These are phyloP conservation scores for Penicillium pulvis DNA, from an alignment of 495 filamentous ascomycete genomes.

Conservation along the genomic window DNA sequence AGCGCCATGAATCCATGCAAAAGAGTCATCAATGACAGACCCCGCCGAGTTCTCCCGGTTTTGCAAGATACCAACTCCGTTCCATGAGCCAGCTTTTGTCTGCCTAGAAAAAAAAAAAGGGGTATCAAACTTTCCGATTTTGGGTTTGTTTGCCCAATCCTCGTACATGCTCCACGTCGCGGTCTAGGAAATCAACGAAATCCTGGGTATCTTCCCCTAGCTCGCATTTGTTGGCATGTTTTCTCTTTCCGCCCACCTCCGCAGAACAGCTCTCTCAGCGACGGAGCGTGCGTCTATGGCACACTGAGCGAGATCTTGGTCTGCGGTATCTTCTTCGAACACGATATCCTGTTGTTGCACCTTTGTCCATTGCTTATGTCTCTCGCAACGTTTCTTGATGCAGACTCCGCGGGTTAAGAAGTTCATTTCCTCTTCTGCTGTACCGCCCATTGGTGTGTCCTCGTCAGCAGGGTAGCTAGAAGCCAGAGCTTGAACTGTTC, in stretches of 20 bases:
- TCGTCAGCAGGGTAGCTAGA: slow-evolving; percentile 39
- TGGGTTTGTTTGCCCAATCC: slow-evolving; percentile 1
- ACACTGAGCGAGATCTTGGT: slow-evolving; percentile 41
- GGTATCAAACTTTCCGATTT: slow-evolving; percentile 37
- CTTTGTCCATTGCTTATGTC: slow-evolving; percentile 55
- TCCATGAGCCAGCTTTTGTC: slow-evolving; percentile 21
- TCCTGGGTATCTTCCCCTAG: slow-evolving; percentile 8
- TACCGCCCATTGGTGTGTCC: slow-evolving; percentile 39
- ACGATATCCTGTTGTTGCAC: slow-evolving; percentile 52
- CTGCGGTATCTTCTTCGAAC: slow-evolving; percentile 48
- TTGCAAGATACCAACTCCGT: slow-evolving; percentile 33
- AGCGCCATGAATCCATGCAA: slow-evolving; percentile 27
- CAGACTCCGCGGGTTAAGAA: slow-evolving; percentile 50
- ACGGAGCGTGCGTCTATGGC: slow-evolving; percentile 50
- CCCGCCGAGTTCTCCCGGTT: slow-evolving; percentile 9
- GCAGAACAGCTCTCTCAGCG: slow-evolving; percentile 48
- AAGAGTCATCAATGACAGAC: slow-evolving; percentile 10
- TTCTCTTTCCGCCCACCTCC: slow-evolving; percentile 46
- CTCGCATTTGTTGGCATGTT: slow-evolving; percentile 26
- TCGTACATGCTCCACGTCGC: not conserved
- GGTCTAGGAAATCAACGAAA: slow-evolving; percentile 1
- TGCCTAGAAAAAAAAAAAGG: slow-evolving; percentile 24
- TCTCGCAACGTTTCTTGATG: slow-evolving; percentile 53
- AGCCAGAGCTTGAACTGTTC: slow-evolving; percentile 41
- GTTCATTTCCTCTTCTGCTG: slow-evolving; percentile 29